A percentile compares a stretch with the other conserved stretches of the same genome.
phyloP scores from a whole-genome alignment of 805 yeast species.

The Limtongozyma cylindracea region DNA sequence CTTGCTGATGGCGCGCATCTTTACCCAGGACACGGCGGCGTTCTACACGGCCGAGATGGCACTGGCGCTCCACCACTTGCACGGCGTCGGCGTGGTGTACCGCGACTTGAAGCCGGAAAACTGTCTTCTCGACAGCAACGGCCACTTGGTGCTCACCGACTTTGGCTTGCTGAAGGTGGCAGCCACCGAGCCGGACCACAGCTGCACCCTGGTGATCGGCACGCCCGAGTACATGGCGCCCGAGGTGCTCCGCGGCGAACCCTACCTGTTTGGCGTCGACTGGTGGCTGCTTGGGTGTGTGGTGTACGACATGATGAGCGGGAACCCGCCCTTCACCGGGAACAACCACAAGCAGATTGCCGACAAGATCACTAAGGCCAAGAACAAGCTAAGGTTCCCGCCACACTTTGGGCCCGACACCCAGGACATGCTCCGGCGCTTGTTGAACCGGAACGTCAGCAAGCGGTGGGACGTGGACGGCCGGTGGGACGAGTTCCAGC shows the following conservation, averaged over 20 bases:
- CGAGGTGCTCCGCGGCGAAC: constrained; percentile 21
- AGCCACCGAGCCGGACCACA: constrained; percentile 14
- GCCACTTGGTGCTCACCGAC: constrained; percentile 66
- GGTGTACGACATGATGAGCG: constrained; percentile 15
- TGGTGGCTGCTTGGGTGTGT: constrained; percentile 23
- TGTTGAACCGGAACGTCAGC: constrained; percentile 10
- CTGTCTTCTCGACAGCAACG: constrained; percentile 51
- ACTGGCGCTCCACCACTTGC: constrained; percentile 53
- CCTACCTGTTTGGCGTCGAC: constrained; percentile 23
- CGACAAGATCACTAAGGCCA: constrained; percentile 13
- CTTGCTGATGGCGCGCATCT: constrained; percentile 11
- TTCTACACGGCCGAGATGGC: constrained; percentile 67
- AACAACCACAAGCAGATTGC: constrained; percentile 12
- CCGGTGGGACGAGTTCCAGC: constrained; percentile 9
- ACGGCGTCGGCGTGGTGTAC: constrained; percentile 59
- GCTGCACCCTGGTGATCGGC: constrained; percentile 22
- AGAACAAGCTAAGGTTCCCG: constrained; percentile 8
- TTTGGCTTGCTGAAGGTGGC: constrained; percentile 50
- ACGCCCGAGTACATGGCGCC: constrained; percentile 74
- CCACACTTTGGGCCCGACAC: constrained; percentile 15
- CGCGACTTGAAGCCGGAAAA: constrained; percentile 82
- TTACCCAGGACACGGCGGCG: constrained; percentile 41
- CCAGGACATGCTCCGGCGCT: constrained; percentile 12
- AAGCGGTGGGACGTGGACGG: constrained; percentile 12
- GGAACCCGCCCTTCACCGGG: constrained; percentile 19